phyloP scores from a whole-genome alignment of 805 yeast genomes.

The Candida nanaspora region DNA sequence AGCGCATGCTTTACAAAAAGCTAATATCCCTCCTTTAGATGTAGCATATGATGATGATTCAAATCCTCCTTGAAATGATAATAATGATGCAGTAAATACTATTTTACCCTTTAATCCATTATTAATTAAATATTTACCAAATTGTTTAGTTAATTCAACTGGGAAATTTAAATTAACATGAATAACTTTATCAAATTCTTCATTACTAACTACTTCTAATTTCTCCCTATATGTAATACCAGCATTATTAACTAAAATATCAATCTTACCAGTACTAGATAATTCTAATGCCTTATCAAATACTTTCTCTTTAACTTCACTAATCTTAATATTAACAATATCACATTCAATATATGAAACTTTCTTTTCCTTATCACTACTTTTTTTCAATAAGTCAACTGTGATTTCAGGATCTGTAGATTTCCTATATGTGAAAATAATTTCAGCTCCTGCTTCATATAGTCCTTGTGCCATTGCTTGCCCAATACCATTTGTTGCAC shows the following conservation, averaged over 20 bases:
- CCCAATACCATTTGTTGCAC: conserved; percentile 53
- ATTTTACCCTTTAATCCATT: conserved; percentile 30
- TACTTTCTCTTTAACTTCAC: conserved; percentile 22
- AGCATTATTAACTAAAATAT: conserved; percentile 28
- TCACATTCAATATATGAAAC: conserved; percentile 21
- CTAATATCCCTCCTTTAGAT: conserved; percentile 33
- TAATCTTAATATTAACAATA: conserved; percentile 19
- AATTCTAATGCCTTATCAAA: conserved; percentile 22
- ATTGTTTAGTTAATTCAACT: conserved; percentile 27
- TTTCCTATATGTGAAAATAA: conserved; percentile 31
- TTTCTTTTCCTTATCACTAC: conserved; percentile 15
- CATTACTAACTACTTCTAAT: conserved; percentile 29
- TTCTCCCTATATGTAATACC: conserved; percentile 27
- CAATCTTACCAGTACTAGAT: conserved; percentile 23
- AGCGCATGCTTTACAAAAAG: conserved; percentile 29
- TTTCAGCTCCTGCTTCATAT: conserved; percentile 41
- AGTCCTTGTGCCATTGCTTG: conserved; percentile 42
- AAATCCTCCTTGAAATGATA: conserved; percentile 35
- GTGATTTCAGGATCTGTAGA: conserved; percentile 22
- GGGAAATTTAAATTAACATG: conserved; percentile 35
- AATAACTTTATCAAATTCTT: conserved; percentile 31
- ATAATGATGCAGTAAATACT: conserved; percentile 34
- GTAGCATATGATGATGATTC: conserved; percentile 32
- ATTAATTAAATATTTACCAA: conserved; percentile 30
- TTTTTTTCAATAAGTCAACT: conserved; percentile 5